Conservation (phyloP, 2,329 filamentous ascomycete genomes). For the Boeremia exigua region DNA sequence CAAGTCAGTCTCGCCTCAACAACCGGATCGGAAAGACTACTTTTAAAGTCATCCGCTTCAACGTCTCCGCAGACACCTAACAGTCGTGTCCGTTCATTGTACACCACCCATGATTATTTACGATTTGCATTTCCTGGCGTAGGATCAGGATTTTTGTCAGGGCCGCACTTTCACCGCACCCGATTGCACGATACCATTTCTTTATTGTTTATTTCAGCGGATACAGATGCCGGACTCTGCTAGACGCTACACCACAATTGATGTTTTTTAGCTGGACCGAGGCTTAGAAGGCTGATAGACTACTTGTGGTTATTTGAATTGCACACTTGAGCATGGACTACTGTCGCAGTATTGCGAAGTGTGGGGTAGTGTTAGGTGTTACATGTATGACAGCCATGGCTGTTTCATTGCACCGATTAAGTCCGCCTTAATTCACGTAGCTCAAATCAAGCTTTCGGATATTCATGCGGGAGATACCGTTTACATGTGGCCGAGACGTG, state of each 20-base stretch:
- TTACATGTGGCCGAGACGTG: too few relatives aligned
- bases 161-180: neutral
- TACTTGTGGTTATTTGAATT: neutral
- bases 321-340: too few relatives aligned
- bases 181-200: conserved; percentile 12
- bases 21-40: neutral
- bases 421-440: too few relatives aligned
- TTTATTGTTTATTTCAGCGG: neutral
- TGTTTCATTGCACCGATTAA: too few relatives aligned
- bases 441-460: neutral
- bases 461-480: too few relatives aligned
- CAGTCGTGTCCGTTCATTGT: neutral
- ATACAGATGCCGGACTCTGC: neutral
- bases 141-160: conserved; percentile 2
- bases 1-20: neutral
- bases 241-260: neutral
- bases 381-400: too few relatives aligned
- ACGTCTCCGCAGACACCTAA: neutral
- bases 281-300: neutral
- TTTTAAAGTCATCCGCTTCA: neutral
- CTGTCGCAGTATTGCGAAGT: neutral
- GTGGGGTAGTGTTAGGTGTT: too few relatives aligned
- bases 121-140: conserved; percentile 15
- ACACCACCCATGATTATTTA: conserved; percentile 1
- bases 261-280: neutral